These are phyloP conservation scores for Fusarium praegraminearum DNA, from an alignment of 2,329 filamentous ascomycete species.

Conservation along the genomic window DNA sequence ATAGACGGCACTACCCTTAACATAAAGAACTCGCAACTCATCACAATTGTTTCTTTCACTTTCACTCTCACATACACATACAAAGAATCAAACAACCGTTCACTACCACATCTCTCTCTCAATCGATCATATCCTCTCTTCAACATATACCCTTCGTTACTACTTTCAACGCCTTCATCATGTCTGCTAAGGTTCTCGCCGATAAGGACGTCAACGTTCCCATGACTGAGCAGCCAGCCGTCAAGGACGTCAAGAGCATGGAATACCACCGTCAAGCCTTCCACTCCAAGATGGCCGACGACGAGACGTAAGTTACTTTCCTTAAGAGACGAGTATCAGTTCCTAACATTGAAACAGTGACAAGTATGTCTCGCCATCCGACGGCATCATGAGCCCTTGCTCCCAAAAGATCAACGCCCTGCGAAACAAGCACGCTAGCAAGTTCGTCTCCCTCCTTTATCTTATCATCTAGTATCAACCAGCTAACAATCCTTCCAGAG, in stretches of 20 bases:
- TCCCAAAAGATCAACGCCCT: conserved; percentile 84
- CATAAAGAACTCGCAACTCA: conserved; percentile 31
- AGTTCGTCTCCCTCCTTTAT: conserved; percentile 64
- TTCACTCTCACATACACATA: neutral
- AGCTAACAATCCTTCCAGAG: conserved; percentile 56
- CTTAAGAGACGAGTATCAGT: neutral
- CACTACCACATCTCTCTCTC: neutral
- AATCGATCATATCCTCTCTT: conserved; percentile 3
- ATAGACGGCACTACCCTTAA: conserved; percentile 15
- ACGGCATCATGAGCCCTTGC: conserved; percentile 89
- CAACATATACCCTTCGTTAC: neutral
- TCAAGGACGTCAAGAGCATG: conserved; percentile 72
- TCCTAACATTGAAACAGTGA: conserved; percentile 51
- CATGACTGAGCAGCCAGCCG: conserved; percentile 53
- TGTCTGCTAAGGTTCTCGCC: conserved; percentile 71
- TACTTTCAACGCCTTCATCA: conserved; percentile 49
- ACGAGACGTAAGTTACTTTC: conserved; percentile 67
- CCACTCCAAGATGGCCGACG: conserved; percentile 74
- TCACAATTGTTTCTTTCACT: conserved; percentile 15
- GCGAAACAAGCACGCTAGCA: conserved; percentile 82
- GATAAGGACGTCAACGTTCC: conserved; percentile 74
- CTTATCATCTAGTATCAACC: neutral
- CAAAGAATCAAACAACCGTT: conserved; percentile 20
- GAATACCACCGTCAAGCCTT: conserved; percentile 83
- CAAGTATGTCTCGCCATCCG: conserved; percentile 84